phyloP scores from a whole-genome alignment of 2,329 filamentous ascomycete genomes.

The Colletotrichum coccodes region DNA sequence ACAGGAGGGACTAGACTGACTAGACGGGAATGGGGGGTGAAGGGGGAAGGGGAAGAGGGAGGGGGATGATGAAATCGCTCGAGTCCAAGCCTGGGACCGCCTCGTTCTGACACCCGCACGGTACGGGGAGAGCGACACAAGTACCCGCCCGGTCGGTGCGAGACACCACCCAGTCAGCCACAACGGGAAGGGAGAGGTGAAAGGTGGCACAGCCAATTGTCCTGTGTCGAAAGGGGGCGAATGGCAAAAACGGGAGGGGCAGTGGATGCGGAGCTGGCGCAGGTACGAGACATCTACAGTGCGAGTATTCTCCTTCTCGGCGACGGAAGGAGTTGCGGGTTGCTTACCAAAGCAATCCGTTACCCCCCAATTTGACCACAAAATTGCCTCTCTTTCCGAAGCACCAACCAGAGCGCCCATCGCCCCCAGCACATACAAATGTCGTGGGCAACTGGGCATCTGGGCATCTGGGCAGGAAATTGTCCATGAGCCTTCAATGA shows the following conservation, averaged over 20 bases:
- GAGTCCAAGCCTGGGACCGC: slow-evolving; percentile 13
- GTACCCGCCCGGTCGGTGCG: slow-evolving; percentile 1
- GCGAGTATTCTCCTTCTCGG: background rate
- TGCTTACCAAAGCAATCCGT: slow-evolving; percentile 23
- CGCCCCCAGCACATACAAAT: background rate
- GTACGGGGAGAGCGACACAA: slow-evolving; percentile 26
- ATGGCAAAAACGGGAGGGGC: background rate
- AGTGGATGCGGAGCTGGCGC: slow-evolving; percentile 8
- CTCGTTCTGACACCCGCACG: slow-evolving; percentile 24
- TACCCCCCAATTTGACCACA: background rate
- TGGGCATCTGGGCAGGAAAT: background rate
- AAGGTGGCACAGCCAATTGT: background rate
- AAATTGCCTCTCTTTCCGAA: slow-evolving; percentile 9
- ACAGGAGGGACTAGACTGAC: background rate
- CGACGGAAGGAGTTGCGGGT: too few relatives aligned
- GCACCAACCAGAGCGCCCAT: background rate
- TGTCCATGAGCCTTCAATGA: background rate
- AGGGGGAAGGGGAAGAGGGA: background rate
- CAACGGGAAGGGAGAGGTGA: background rate
- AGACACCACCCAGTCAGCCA: background rate
- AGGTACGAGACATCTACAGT: slow-evolving; percentile 26
- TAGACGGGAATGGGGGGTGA: background rate
- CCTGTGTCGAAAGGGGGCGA: background rate
- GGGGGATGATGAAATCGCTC: slow-evolving; percentile 34
- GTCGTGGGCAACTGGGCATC: background rate